Evolutionary conservation across 2,329 filamentous ascomycete genomes (phyloP).

Genomic region (Sporothrix variecibatus): DNA sequence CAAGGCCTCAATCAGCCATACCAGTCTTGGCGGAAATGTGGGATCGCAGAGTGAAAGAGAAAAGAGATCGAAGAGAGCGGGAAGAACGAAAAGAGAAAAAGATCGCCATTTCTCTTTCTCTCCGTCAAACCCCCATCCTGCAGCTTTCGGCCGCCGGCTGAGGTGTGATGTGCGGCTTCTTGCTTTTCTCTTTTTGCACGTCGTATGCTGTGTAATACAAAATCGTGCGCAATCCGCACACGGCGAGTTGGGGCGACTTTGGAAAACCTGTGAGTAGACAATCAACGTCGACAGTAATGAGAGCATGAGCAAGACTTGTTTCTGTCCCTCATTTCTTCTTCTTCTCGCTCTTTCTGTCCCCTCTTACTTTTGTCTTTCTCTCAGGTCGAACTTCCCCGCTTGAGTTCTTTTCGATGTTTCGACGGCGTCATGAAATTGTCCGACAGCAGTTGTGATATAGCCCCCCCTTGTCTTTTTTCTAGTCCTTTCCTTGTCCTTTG

Average conservation of each 20-base stretch:
- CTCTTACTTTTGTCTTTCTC: not conserved
- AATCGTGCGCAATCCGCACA: constrained; percentile 4
- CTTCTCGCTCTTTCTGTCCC: not conserved
- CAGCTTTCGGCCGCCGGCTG: constrained; percentile 29
- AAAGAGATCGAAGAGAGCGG: not conserved
- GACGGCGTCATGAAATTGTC: not conserved
- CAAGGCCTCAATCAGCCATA: constrained; percentile 22
- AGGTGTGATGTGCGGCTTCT: not conserved
- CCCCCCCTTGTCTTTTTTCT: not conserved
- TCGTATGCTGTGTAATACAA: constrained; percentile 16
- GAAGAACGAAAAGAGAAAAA: not conserved
- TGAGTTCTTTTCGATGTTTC: not conserved
- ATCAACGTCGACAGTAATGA: not conserved
- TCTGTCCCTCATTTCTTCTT: not conserved
- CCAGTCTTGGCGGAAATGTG: constrained; percentile 18
- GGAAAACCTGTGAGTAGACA: not conserved
- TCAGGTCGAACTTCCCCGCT: not conserved
- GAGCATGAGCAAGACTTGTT: not conserved
- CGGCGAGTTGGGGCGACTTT: not conserved
- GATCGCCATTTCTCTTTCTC: constrained; percentile 11
- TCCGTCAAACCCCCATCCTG: constrained; percentile 20
- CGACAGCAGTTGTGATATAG: not conserved
- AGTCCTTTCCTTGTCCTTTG: not conserved
- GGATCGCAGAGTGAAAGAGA: not conserved
- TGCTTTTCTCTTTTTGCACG: not conserved